Evolutionary conservation across 2,329 filamentous ascomycete genomes (phyloP).

Genomic region (Myriosclerotinia duriaeana): DNA sequence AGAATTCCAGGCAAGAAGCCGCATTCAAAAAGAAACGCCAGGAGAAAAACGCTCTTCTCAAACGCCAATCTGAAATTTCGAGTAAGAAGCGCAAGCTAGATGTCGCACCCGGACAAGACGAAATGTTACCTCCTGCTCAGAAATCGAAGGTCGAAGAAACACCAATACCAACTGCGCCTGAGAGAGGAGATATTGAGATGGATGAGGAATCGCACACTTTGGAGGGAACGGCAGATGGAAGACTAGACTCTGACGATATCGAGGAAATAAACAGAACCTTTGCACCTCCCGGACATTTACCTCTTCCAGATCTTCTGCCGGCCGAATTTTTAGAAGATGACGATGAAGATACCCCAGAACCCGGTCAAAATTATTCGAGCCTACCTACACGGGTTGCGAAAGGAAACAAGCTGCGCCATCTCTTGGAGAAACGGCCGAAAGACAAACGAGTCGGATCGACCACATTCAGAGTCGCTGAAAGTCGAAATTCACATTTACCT

Average conservation of each 20-base stretch:
- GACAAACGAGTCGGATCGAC: slow-evolving; percentile 37
- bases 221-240: slow-evolving; percentile 19
- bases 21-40: slow-evolving; percentile 37
- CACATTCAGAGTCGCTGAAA: slow-evolving; percentile 36
- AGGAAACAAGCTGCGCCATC: slow-evolving; percentile 36
- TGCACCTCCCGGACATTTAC: slow-evolving; percentile 5
- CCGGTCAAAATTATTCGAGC: not conserved
- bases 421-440: slow-evolving; percentile 36
- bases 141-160: slow-evolving; percentile 16
- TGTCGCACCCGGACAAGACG: slow-evolving; percentile 16
- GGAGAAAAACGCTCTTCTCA: slow-evolving; percentile 34
- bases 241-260: slow-evolving; percentile 14
- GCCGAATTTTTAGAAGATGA: slow-evolving; percentile 38
- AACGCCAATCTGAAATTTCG: slow-evolving; percentile 33
- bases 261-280: slow-evolving; percentile 17
- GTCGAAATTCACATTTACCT: slow-evolving; percentile 30
- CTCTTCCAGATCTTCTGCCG: slow-evolving; percentile 37
- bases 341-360: slow-evolving; percentile 24
- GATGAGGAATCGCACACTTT: slow-evolving; percentile 22
- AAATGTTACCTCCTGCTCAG: slow-evolving; percentile 18
- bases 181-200: slow-evolving; percentile 7
- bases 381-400: slow-evolving; percentile 28
- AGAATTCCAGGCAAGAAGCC: slow-evolving; percentile 32
- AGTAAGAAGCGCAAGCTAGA: slow-evolving; percentile 35
- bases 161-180: not conserved